These are phyloP conservation scores for Zygnema circumcarinatum DNA, from an alignment of 139 green algal genomes.

Conservation along the genomic window DNA sequence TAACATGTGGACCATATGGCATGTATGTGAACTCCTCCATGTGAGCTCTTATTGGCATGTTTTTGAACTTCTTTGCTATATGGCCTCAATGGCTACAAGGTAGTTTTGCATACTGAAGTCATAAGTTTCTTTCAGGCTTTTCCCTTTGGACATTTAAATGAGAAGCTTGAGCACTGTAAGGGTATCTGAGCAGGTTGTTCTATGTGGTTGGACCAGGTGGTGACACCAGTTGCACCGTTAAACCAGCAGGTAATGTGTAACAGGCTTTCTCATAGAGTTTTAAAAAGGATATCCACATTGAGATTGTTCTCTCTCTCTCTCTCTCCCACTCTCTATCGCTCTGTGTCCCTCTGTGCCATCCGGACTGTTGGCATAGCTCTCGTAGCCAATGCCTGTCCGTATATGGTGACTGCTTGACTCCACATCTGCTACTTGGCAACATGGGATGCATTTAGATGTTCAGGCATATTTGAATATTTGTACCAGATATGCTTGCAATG, in stretches of 20 bases:
- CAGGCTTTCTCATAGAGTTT: not conserved
- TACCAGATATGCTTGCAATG: too few relatives aligned
- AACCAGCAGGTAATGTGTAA: conserved; percentile 37
- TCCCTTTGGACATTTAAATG: not conserved
- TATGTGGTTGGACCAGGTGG: conserved; percentile 24
- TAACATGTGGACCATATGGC: too few relatives aligned
- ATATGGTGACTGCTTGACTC: too few relatives aligned
- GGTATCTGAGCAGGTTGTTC: not conserved
- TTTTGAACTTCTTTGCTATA: too few relatives aligned
- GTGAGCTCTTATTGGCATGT: too few relatives aligned
- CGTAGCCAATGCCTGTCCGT: too few relatives aligned
- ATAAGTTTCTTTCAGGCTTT: not conserved
- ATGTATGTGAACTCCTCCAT: too few relatives aligned
- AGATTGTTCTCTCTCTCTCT: conserved; percentile 12
- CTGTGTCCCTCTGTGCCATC: not conserved
- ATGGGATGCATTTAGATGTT: too few relatives aligned
- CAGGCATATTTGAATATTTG: too few relatives aligned
- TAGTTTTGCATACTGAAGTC: too few relatives aligned
- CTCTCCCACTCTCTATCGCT: conserved; percentile 7
- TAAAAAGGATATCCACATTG: not conserved
- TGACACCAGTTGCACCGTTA: conserved; percentile 28
- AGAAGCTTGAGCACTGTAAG: not conserved
- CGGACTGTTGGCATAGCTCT: not conserved
- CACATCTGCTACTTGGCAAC: too few relatives aligned
- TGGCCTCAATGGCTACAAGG: too few relatives aligned